Evolutionary conservation across 2,329 filamentous ascomycete species (phyloP).

Genomic region (Neobulgaria alba): DNA sequence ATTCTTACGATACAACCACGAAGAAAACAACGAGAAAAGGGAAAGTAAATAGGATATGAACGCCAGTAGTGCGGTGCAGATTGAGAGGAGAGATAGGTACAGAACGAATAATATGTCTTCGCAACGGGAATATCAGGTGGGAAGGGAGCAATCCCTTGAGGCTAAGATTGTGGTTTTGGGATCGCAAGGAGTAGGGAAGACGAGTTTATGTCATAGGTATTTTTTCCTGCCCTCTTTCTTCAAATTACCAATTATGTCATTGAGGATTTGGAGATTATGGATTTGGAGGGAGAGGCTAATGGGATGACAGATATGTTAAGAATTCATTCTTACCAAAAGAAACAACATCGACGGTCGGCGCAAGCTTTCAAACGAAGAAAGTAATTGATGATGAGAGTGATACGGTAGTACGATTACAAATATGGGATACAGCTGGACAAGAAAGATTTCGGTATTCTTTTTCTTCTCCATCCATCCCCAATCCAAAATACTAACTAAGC

Average conservation of each 20-base stretch:
- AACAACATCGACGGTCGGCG: conserved; percentile 60
- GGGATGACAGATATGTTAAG: conserved; percentile 42
- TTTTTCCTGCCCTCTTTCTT: background rate
- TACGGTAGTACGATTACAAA: conserved; percentile 81
- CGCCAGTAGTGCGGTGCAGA: background rate
- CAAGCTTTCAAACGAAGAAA: conserved; percentile 71
- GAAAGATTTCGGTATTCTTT: conserved; percentile 67
- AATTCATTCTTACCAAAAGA: conserved; percentile 28
- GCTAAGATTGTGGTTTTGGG: conserved; percentile 79
- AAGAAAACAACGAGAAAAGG: background rate
- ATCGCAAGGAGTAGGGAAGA: conserved; percentile 73
- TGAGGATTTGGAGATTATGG: background rate
- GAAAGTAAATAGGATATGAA: background rate
- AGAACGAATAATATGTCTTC: background rate
- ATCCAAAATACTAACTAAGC: conserved; percentile 2
- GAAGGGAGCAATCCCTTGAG: conserved; percentile 54
- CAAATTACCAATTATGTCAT: background rate
- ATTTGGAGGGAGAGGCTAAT: background rate
- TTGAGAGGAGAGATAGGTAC: background rate
- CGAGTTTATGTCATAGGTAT: conserved; percentile 67
- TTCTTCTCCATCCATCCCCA: background rate
- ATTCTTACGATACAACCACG: background rate
- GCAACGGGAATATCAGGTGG: conserved; percentile 1
- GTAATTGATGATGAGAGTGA: conserved; percentile 77
- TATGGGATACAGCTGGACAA: conserved; percentile 95